These are phyloP conservation scores for Candida albicans DNA, from an alignment of 1,139 yeast genomes.

Conservation along the genomic window DNA sequence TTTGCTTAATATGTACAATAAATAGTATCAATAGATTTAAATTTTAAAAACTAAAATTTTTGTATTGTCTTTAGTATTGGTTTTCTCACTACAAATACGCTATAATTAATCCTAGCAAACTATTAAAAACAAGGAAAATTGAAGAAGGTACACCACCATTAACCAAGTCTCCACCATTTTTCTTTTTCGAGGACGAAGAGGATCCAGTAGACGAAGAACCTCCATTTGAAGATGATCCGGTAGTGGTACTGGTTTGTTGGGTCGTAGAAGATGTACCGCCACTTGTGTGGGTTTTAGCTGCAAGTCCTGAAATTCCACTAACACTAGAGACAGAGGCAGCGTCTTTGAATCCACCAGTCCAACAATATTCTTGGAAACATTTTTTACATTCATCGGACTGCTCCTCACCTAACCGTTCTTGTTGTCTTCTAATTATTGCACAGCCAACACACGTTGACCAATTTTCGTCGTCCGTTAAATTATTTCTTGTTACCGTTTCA, in stretches of 20 bases:
- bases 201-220: not conserved
- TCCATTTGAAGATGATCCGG: constrained; percentile 8
- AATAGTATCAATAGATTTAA: too few relatives aligned
- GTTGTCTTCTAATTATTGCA: constrained; percentile 81
- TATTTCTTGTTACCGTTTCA: constrained; percentile 36
- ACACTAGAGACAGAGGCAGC: constrained; percentile 20
- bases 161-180: constrained; percentile 31
- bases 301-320: constrained; percentile 10
- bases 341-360: constrained; percentile 30
- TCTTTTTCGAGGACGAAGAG: constrained; percentile 18
- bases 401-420: constrained; percentile 64
- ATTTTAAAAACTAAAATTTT: too few relatives aligned
- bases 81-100: not conserved
- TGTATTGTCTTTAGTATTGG: too few relatives aligned
- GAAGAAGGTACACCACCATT: not conserved
- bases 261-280: not conserved
- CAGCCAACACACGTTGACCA: constrained; percentile 50
- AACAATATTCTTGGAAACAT: constrained; percentile 64
- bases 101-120: not conserved
- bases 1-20: too few relatives aligned
- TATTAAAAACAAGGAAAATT: not conserved
- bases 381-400: constrained; percentile 70
- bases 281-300: constrained; percentile 1
- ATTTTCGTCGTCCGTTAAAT: constrained; percentile 32
- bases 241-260: not conserved